A percentile compares a stretch with the other conserved stretches of the same genome.
phyloP scores from a whole-genome alignment of 2,329 filamentous ascomycete genomes.

The Trichoderma guizhouense region DNA sequence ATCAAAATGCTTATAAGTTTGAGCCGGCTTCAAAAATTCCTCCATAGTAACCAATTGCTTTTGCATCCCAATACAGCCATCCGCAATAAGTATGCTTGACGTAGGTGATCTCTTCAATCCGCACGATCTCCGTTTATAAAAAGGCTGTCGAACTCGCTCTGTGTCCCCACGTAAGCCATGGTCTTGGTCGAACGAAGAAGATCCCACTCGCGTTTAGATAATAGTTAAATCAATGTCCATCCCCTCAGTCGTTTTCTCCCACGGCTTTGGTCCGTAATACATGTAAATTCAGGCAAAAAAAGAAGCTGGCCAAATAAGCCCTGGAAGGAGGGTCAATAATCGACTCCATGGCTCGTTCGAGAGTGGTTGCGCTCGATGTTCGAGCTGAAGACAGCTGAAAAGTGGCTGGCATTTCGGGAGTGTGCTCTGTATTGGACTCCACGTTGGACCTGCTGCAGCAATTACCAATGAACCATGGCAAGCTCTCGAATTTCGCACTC shows the following conservation, averaged over 20 bases:
- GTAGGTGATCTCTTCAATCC: neutral
- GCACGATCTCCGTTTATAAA: neutral
- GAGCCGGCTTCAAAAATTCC: neutral
- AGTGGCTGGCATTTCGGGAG: neutral
- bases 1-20: neutral
- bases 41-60: neutral
- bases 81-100: neutral
- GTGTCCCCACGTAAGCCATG: neutral
- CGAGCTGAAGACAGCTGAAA: neutral
- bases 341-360: neutral
- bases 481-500: constrained; percentile 8
- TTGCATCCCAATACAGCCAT: neutral
- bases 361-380: neutral
- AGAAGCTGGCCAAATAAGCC: neutral
- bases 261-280: neutral
- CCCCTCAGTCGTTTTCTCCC: neutral
- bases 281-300: neutral
- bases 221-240: neutral
- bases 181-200: neutral
- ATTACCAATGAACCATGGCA: neutral
- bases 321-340: neutral
- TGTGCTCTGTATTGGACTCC: neutral
- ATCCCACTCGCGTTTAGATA: neutral
- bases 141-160: neutral
- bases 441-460: neutral